A percentile compares a stretch with the other conserved stretches of the same genome.
These are phyloP conservation scores for Psilocybe tampanensis DNA, from an alignment of 768 basidiomycete genomes.

Conservation along the genomic window DNA sequence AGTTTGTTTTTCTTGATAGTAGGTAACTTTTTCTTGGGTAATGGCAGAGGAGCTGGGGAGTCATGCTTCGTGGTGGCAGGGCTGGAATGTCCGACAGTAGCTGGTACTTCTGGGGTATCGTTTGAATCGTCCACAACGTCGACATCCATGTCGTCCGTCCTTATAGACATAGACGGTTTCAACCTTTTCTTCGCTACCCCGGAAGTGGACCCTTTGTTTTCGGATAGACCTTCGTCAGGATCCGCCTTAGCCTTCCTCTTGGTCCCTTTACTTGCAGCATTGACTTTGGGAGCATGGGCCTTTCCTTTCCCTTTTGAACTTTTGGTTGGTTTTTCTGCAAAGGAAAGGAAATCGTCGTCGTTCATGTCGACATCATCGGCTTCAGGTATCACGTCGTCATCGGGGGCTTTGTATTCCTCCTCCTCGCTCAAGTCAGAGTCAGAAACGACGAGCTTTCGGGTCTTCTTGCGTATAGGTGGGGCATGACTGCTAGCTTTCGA, in stretches of 20 bases:
- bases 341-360: conserved; percentile 25
- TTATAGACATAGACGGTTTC: conserved; percentile 21
- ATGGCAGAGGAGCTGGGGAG: conserved; percentile 26
- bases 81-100: conserved; percentile 19
- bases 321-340: conserved; percentile 27
- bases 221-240: conserved; percentile 6
- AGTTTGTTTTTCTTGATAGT: conserved; percentile 66
- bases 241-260: conserved; percentile 28
- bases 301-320: conserved; percentile 33
- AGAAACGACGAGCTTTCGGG: conserved; percentile 22
- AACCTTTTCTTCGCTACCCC: conserved; percentile 27
- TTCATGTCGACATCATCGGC: conserved; percentile 18
- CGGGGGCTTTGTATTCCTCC: conserved; percentile 20
- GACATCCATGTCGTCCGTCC: conserved; percentile 32
- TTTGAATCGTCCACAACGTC: conserved; percentile 35
- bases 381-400: conserved; percentile 21
- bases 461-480: conserved; percentile 21
- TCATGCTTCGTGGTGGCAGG: conserved; percentile 33
- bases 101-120: conserved; percentile 19
- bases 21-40: conserved; percentile 28
- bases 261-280: conserved; percentile 9
- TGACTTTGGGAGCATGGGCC: conserved; percentile 7
- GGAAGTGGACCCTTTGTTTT: conserved; percentile 13
- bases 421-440: conserved; percentile 21
- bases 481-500: conserved; percentile 10